Base-by-base conservation (phyloP, 192 early-diverging fungal species). In the Physocladia obscura region DNA sequence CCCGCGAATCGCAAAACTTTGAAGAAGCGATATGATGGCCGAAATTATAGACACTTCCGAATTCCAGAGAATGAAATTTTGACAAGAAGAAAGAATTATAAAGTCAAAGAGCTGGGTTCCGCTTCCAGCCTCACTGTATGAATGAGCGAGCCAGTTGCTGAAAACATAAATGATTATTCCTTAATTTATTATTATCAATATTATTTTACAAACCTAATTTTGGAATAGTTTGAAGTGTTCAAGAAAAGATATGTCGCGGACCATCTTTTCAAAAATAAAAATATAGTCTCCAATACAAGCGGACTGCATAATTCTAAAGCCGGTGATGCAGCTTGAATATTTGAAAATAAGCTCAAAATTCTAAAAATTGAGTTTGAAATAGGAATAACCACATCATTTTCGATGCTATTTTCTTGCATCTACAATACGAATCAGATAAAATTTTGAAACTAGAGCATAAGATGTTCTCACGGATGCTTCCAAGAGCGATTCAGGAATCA, bases 221-320 rank as follows among this genome's bases (percentile, higher is more conserved):
- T 71, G 24, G 72, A 38, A 73, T 90, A 90, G 29, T 91, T 81
- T 5, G 76, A 72, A 49, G 79, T 77, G 38, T 84, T 77, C 15
- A 86, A 49, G 54, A 93, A 87, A 4, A 93, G 63, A 67, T 91
- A 93, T 0, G 89, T 85, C 37, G 79, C 78, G 22, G 78, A 76
- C 92, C 92, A 93, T 11, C 92, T 75, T 57, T 90, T 85, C 24
- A 89, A 65, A 73, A 89, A 93, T 85, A 88, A 90, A 40, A 91
- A 79, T 19, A 92, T 67, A 2, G 89, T 89, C 48, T 91, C 86
- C 1, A 85, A 75, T 5, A 91, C 78, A 47, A 86, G 72, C 0
- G 92, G 92, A 67, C 90, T 92, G 70, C 84, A 90, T 13, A 84
- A 77, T 3, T 82, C 38, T 11, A 62, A 64, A 15, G 51, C 49